Percentiles rank a stretch among this genome's conserved stretches.
Conservation (phyloP, 805 yeast genomes). For the Brettanomyces custersianus region DNA sequence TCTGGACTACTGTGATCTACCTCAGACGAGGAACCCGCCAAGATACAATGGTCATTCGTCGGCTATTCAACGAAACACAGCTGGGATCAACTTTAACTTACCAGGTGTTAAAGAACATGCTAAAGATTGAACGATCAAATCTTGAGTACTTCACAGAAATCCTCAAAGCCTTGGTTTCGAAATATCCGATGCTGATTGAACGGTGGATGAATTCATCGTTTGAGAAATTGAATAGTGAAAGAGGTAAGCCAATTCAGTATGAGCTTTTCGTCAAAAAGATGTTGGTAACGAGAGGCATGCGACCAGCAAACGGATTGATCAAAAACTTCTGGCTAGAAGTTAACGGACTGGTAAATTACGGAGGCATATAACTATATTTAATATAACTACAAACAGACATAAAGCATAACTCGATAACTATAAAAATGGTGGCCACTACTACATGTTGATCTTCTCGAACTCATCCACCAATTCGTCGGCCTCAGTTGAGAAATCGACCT, state of each 20-base stretch:
- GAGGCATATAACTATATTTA: background rate
- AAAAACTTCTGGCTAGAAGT: slow-evolving; percentile 57
- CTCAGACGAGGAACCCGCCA: slow-evolving; percentile 33
- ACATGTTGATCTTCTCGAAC: slow-evolving; percentile 28
- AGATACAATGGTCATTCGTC: slow-evolving; percentile 23
- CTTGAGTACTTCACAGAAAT: slow-evolving; percentile 50
- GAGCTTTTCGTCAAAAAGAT: slow-evolving; percentile 46
- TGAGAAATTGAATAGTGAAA: slow-evolving; percentile 18
- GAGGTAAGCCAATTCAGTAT: slow-evolving; percentile 20
- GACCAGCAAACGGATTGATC: slow-evolving; percentile 47
- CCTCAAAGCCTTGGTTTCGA: slow-evolving; percentile 30
- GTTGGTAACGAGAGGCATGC: slow-evolving; percentile 54
- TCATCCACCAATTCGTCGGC: slow-evolving; percentile 45
- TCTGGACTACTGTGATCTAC: slow-evolving; percentile 45
- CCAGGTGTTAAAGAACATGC: slow-evolving; percentile 32
- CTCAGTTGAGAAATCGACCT: slow-evolving; percentile 50
- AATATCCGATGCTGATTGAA: slow-evolving; percentile 32
- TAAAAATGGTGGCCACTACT: slow-evolving; percentile 2
- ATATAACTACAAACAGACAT: background rate
- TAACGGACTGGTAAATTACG: slow-evolving; percentile 44
- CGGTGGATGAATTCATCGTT: slow-evolving; percentile 35
- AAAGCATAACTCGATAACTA: background rate
- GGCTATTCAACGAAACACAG: slow-evolving; percentile 22
- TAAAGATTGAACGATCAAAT: slow-evolving; percentile 49
- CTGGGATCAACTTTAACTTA: slow-evolving; percentile 25